A percentile compares a stretch with the other conserved stretches of the same genome.
phyloP scores from a whole-genome alignment of 176 grass and related monocot species.

The Eleusine indica region DNA sequence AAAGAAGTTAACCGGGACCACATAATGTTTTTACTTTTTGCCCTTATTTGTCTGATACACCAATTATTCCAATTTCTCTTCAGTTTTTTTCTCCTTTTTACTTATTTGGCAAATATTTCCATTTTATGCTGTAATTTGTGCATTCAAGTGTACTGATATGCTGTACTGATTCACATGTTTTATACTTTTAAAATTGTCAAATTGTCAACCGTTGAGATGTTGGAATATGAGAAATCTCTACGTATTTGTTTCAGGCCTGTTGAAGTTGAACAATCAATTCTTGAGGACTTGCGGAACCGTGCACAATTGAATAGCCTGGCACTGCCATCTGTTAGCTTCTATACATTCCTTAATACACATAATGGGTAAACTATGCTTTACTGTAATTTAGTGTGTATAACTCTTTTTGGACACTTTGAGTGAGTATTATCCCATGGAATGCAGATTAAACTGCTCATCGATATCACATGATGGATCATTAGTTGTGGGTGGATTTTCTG shows the following conservation, averaged over 20 bases:
- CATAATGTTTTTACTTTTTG: not conserved
- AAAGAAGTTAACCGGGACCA: not conserved
- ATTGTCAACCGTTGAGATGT: conserved; percentile 33
- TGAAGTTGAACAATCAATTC: conserved; percentile 84
- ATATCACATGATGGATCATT: conserved; percentile 94
- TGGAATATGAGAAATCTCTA: conserved; percentile 14
- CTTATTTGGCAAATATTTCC: not conserved
- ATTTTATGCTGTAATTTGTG: not conserved
- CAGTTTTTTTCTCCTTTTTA: not conserved
- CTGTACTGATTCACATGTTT: not conserved
- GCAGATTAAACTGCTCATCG: conserved; percentile 92
- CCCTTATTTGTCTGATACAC: not conserved
- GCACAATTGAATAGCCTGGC: conserved; percentile 79
- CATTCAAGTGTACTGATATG: not conserved
- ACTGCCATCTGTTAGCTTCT: conserved; percentile 96
- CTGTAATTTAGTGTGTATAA: conserved; percentile 29
- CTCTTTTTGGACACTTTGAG: not conserved
- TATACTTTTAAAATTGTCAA: conserved; percentile 25
- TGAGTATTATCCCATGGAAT: conserved; percentile 39
- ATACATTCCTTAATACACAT: conserved; percentile 94
- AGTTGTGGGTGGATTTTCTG: conserved; percentile 97
- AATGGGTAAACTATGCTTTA: conserved; percentile 63
- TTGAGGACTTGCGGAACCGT: conserved; percentile 82
- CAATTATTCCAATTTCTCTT: not conserved
- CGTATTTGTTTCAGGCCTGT: conserved; percentile 67